phyloP scores from a whole-genome alignment of 2,329 filamentous ascomycete genomes.

The Ophiostoma triangulosporum region DNA sequence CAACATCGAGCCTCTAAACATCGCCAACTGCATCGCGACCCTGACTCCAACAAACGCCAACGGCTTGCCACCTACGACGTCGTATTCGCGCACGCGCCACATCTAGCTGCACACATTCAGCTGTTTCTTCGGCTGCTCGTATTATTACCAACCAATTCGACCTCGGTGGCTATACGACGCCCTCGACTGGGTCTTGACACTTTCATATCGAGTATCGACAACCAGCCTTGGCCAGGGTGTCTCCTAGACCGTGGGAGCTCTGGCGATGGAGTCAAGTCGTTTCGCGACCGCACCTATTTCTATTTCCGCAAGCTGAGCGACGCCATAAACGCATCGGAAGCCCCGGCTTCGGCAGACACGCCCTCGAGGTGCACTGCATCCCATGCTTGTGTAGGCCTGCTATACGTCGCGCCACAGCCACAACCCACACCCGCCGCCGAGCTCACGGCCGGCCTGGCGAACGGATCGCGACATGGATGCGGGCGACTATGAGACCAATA shows the following conservation, averaged over 20 bases:
- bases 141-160: no score
- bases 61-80: no score
- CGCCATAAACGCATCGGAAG: not conserved
- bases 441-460: conserved; percentile 15
- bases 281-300: conserved; percentile 1
- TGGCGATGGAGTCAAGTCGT: conserved; percentile 27
- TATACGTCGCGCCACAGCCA: conserved; percentile 5
- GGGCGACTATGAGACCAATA: conserved; percentile 50
- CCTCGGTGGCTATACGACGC: no score
- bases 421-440: no score
- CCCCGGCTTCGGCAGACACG: not conserved
- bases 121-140: no score
- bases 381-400: conserved; percentile 4
- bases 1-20: not conserved
- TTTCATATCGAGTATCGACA: no score
- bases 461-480: conserved; percentile 41
- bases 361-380: not conserved
- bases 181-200: no score
- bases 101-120: no score
- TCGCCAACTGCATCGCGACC: no score
- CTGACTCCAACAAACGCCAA: no score
- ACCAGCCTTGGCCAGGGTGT: not conserved
- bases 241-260: not conserved
- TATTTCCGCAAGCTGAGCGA: not conserved
- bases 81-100: no score